Base-by-base conservation (phyloP, 495 filamentous ascomycete genomes). In the Neurospora sp. region DNA sequence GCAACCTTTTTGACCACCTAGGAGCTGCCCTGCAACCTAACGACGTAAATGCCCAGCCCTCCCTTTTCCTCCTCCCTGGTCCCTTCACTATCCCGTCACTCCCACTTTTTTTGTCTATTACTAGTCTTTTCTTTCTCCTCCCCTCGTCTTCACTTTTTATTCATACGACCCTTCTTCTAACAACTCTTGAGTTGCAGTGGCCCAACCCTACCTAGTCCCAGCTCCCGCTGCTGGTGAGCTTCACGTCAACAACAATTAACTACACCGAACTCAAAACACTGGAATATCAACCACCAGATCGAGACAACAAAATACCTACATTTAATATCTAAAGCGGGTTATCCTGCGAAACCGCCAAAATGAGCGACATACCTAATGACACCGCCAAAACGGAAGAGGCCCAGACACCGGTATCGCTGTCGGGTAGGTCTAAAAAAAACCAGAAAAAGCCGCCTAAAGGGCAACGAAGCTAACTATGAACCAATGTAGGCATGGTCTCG, bases 401-500 rank as follows among this genome's bases (percentile, higher is more conserved):
- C n/a, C 39, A 39, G 20, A 31, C 68, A 8, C 72, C 75, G 37
- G 70, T 71, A 6, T 78, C 79, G 27, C 70, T 80, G 71, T 79
- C 76, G 75, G 75, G 79, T 80, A 68, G 77, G 79, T 75, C 20
- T 20, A n/a, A 22, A 9, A 40, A 37, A 35, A 9, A 27, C 22
- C 22, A 27, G 2, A 40, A 17, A 42, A 27, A 16, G 39, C 2
- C 1, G 14, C 3, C 53, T 71, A 40, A 44, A 35, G 17, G 10
- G 16, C 44, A 14, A 10, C 2, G 38, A 68, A 20, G 35, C 74
- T 76, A 69, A 59, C 73, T 31, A 31, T 71, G 40, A 10, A 12
- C 16, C 35, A 6, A 8, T 20, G n/a, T 35, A 44, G 85, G 85
- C 41, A 82, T 97, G 75, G 68, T 96, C 73, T 86, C 89, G 59